phyloP scores from a whole-genome alignment of 208 protist species.

The Leishmania major region DNA sequence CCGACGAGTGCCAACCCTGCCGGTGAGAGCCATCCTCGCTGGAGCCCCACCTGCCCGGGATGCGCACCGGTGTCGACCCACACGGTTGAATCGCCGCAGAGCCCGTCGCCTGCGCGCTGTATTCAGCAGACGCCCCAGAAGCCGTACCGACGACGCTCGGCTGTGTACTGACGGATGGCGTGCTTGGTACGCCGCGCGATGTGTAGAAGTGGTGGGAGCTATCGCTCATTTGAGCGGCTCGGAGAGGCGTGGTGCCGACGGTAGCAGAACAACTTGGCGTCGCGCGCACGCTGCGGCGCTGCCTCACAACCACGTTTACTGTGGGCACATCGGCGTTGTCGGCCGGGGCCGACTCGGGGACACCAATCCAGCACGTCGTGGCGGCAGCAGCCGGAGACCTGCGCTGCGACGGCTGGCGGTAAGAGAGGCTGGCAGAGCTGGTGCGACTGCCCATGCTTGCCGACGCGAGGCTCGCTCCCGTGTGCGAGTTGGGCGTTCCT shows the following conservation, averaged over 20 bases:
- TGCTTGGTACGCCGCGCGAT: background rate
- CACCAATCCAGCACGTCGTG: constrained; percentile 17
- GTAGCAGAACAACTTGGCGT: constrained; percentile 12
- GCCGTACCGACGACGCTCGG: background rate
- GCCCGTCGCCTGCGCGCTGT: background rate
- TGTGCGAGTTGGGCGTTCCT: constrained; percentile 10
- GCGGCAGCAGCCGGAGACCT: background rate
- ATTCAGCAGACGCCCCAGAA: background rate
- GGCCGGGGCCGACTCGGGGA: constrained; percentile 6
- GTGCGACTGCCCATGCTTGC: background rate
- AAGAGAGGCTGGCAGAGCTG: constrained; percentile 6
- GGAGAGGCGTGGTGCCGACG: background rate
- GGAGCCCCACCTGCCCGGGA: constrained; percentile 11
- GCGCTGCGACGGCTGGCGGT: constrained; percentile 3
- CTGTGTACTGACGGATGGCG: background rate
- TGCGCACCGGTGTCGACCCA: constrained; percentile 24
- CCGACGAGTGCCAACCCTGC: constrained; percentile 30
- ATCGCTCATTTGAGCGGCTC: background rate
- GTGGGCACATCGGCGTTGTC: constrained; percentile 12
- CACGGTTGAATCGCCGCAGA: background rate
- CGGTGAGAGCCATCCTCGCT: constrained; percentile 24
- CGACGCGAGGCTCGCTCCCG: background rate
- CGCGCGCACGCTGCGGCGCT: constrained; percentile 15
- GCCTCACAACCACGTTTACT: constrained; percentile 33
- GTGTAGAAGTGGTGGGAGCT: background rate